Evolutionary conservation across 2,329 filamentous ascomycete genomes (phyloP).

Genomic region (Sarocladium kiliense): DNA sequence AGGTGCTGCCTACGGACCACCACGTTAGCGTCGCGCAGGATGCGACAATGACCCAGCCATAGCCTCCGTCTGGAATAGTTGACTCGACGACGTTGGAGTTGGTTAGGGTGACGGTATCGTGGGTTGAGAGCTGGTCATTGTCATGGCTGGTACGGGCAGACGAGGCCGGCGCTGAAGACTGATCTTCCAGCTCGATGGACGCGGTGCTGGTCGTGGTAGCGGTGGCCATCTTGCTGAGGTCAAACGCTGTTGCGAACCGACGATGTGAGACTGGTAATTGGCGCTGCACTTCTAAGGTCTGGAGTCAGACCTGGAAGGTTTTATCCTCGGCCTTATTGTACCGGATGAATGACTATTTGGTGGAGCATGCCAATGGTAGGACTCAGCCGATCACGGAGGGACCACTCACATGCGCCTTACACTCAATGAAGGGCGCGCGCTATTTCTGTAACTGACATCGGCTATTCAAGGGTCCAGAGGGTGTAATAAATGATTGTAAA

Average conservation of each 20-base stretch:
- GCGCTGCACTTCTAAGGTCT: too few relatives aligned
- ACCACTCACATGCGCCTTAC: neutral
- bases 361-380: neutral
- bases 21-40: slow-evolving; percentile 47
- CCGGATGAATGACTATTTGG: neutral
- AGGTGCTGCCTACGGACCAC: slow-evolving; percentile 51
- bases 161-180: neutral
- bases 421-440: neutral
- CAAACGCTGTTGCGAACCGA: too few relatives aligned
- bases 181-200: neutral
- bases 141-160: neutral
- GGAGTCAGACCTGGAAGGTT: too few relatives aligned
- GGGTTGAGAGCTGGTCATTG: neutral
- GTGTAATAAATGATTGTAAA: neutral
- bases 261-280: neutral
- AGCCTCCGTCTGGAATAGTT: slow-evolving; percentile 46
- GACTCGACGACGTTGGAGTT: slow-evolving; percentile 38
- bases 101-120: neutral
- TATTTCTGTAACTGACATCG: neutral
- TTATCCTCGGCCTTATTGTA: neutral
- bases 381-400: neutral
- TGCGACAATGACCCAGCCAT: slow-evolving; percentile 50
- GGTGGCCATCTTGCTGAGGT: neutral
- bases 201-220: neutral
- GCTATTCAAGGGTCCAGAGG: neutral